A percentile compares a stretch with the other conserved stretches of the same genome.
These are phyloP conservation scores for Fusarium cicatricum DNA, from an alignment of 2,329 filamentous ascomycete species.

Conservation along the genomic window DNA sequence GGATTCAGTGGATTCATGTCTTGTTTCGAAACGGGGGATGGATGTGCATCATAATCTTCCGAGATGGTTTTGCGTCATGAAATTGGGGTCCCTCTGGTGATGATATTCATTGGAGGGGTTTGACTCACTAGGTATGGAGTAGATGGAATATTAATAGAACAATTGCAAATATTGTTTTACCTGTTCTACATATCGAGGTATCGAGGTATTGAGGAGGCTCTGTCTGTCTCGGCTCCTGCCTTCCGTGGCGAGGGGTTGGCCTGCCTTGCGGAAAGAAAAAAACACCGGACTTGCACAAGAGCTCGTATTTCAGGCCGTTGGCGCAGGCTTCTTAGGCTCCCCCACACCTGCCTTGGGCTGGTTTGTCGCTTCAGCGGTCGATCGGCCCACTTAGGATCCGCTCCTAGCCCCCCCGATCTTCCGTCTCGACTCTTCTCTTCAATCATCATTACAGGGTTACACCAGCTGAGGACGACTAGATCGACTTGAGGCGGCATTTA, in stretches of 20 bases:
- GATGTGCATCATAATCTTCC: constrained; percentile 30
- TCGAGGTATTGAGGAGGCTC: not conserved
- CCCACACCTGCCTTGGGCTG: not conserved
- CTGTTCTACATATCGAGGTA: too few species aligned
- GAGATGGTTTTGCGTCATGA: constrained; percentile 19
- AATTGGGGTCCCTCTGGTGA: constrained; percentile 15
- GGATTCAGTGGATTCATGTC: constrained; percentile 9
- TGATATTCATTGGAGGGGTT: constrained; percentile 21
- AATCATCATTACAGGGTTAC: constrained; percentile 29
- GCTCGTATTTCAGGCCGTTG: constrained; percentile 25
- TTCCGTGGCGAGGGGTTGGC: constrained; percentile 4
- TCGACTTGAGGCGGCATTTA: constrained; percentile 24
- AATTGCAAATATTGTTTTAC: too few species aligned
- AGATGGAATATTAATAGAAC: not conserved
- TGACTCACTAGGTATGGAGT: too few species aligned
- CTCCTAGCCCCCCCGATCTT: constrained; percentile 20
- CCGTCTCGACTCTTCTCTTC: constrained; percentile 11
- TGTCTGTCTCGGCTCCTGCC: not conserved
- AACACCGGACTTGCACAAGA: too few species aligned
- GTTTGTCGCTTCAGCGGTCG: constrained; percentile 6
- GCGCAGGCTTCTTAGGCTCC: not conserved
- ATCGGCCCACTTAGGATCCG: constrained; percentile 20
- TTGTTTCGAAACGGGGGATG: constrained; percentile 24
- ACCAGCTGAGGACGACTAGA: constrained; percentile 5
- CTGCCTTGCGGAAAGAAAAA: not conserved